Percentiles rank a stretch among this genome's conserved stretches.
Conservation (phyloP, 306 rosid genomes). For the Inga leiocalycina region DNA sequence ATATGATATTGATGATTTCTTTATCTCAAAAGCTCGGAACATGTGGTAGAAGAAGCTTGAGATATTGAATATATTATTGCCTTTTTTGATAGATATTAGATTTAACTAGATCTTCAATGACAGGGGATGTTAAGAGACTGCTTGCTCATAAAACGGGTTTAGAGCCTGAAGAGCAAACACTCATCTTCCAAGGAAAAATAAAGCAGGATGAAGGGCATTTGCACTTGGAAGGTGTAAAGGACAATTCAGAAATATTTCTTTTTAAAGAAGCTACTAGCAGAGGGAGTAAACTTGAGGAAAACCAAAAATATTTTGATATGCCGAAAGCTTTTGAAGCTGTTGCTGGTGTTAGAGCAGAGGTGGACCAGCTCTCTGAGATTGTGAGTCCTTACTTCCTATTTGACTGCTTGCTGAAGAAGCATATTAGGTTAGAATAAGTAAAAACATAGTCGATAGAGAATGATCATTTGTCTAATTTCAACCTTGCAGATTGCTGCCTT, state of each 20-base stretch:
- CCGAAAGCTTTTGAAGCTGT: constrained; percentile 59
- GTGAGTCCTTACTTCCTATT: constrained; percentile 41
- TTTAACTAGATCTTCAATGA: constrained; percentile 22
- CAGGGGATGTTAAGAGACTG: constrained; percentile 76
- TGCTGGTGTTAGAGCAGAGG: constrained; percentile 68
- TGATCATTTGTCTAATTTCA: constrained; percentile 27
- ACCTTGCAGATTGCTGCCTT: constrained; percentile 63
- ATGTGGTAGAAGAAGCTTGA: constrained; percentile 8
- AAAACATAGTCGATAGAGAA: neutral
- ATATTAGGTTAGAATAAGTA: neutral
- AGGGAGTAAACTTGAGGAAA: constrained; percentile 59
- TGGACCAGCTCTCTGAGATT: constrained; percentile 76
- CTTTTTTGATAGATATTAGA: constrained; percentile 26
- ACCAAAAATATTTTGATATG: constrained; percentile 43
- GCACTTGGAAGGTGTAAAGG: constrained; percentile 70
- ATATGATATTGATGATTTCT: neutral
- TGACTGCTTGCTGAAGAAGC: neutral
- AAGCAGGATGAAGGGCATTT: constrained; percentile 69
- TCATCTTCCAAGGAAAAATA: constrained; percentile 70
- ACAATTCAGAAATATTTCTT: constrained; percentile 65
- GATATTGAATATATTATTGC: neutral
- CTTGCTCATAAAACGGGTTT: constrained; percentile 66
- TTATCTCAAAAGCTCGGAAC: constrained; percentile 6
- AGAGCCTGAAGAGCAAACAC: constrained; percentile 64
- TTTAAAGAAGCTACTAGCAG: constrained; percentile 51